Evolutionary conservation across 305 asterid genomes (phyloP).

Genomic region (Stenogyne calaminthoides): DNA sequence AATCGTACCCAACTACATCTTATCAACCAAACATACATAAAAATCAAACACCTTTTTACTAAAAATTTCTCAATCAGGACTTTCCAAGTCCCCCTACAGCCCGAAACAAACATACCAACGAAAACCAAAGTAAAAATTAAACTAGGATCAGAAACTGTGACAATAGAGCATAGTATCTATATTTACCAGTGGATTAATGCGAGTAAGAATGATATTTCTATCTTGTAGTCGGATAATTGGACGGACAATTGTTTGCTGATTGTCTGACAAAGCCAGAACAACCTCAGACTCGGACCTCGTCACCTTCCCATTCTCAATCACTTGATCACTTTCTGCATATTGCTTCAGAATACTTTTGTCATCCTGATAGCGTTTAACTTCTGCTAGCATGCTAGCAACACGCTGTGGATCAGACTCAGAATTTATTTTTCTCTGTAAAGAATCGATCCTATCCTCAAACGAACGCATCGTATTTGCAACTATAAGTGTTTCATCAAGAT

Average conservation of each 20-base stretch:
- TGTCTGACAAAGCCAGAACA: conserved; percentile 81
- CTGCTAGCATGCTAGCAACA: conserved; percentile 71
- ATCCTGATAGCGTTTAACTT: conserved; percentile 88
- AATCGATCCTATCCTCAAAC: conserved; percentile 91
- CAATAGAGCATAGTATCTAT: conserved; percentile 19
- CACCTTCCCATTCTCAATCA: conserved; percentile 78
- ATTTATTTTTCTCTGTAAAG: conserved; percentile 73
- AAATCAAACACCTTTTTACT: neutral
- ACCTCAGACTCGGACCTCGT: conserved; percentile 84
- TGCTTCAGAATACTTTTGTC: conserved; percentile 85
- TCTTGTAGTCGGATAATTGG: conserved; percentile 87
- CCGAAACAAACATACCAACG: neutral
- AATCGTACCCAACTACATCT: neutral
- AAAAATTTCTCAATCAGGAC: too few species aligned
- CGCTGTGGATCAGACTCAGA: conserved; percentile 87
- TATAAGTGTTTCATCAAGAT: conserved; percentile 94
- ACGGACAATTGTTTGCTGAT: conserved; percentile 81
- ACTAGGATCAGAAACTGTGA: conserved; percentile 12
- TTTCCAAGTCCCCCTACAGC: neutral
- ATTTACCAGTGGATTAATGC: conserved; percentile 85
- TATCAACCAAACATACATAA: neutral
- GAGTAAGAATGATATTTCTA: conserved; percentile 88
- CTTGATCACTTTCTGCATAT: conserved; percentile 92
- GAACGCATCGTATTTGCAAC: conserved; percentile 98
- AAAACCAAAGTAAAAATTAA: conserved; percentile 14